Percentiles rank a stretch among this genome's conserved stretches.
phyloP scores from a whole-genome alignment of 2,329 filamentous ascomycete species.

The Exophiala viscosa region DNA sequence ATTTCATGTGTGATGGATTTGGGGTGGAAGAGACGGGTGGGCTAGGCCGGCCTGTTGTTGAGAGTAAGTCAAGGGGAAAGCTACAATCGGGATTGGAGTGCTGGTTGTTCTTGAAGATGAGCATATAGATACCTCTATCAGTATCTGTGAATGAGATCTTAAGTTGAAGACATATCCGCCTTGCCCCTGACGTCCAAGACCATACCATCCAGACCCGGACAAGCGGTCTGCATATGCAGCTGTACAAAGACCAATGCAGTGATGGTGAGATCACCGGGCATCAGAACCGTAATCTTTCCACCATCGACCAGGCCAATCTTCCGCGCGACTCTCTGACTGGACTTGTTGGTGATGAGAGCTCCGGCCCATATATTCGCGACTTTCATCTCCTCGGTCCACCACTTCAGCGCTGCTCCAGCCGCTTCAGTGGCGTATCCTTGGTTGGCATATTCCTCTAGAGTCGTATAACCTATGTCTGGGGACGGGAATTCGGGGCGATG shows the following conservation, averaged over 20 bases:
- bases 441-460: not conserved
- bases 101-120: no score
- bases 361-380: slow-evolving; percentile 6
- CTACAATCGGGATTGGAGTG: no score
- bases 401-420: slow-evolving; percentile 1
- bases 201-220: slow-evolving; percentile 3
- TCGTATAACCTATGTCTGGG: slow-evolving; percentile 6
- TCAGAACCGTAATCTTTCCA: not conserved
- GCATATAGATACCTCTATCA: no score
- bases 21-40: no score
- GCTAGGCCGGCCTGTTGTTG: no score
- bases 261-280: not conserved
- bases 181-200: not conserved
- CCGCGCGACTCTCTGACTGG: slow-evolving; percentile 2
- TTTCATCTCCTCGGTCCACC: slow-evolving; percentile 8
- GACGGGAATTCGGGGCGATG: slow-evolving; percentile 2
- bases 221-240: not conserved
- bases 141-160: no score
- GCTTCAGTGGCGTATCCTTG: slow-evolving; percentile 15
- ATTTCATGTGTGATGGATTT: slow-evolving; percentile 20
- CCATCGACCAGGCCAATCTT: slow-evolving; percentile 14
- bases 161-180: no score
- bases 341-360: slow-evolving; percentile 1
- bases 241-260: slow-evolving; percentile 2
- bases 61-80: no score